Base-by-base conservation (phyloP, 805 yeast genomes). In the Candida krabiensis region DNA sequence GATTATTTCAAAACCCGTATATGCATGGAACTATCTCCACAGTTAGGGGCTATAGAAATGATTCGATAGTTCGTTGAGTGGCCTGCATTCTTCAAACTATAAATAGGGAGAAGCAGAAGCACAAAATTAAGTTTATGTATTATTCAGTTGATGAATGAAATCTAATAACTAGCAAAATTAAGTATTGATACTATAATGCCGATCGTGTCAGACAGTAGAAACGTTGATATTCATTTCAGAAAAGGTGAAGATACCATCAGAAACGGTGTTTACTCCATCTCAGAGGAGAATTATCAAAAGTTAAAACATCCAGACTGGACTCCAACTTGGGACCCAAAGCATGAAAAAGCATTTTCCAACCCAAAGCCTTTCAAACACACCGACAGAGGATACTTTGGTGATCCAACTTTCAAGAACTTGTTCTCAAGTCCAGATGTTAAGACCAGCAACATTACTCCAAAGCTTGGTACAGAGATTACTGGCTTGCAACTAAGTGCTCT, bases 321-420 rank as follows among this genome's bases (percentile, higher is more conserved):
- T 32, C 88, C 88, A 12, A 73, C 84, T 2, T 81, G 84, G 84
- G 77, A 80, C 53, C 80, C 80, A n/a, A 64, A 55, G 15, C 72
- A 77, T 51, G 73, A 73, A 49, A 70, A 60, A 52, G 70, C 50
- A 5, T 49, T 49, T 28, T 13, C 27, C 6, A 44, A 46, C 33
- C 44, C 67, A 4, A 69, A 71, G 48, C 75, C 75, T 39, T 79
- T 77, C 63, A 77, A 75, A 53, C 73, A 67, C 53, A 59, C 59
- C 22, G 90, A 83, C 51, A 79, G 81, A n/a, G 89, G 83, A n/a
- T 58, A 66, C 19, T 66, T 73, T 38, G 89, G 83, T n/a, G 83
- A 82, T 54, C 74, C 79, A n/a, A 44, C 59, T 2, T 69, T 77
- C 37, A 67, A 70, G 17, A 73, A 70, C 49, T 66, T 83, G 40